Evolutionary conservation across 1,139 yeast species (phyloP), one percentile per base, ranked within the genome.

Genomic region (Arxiozyma heterogenica): DNA sequence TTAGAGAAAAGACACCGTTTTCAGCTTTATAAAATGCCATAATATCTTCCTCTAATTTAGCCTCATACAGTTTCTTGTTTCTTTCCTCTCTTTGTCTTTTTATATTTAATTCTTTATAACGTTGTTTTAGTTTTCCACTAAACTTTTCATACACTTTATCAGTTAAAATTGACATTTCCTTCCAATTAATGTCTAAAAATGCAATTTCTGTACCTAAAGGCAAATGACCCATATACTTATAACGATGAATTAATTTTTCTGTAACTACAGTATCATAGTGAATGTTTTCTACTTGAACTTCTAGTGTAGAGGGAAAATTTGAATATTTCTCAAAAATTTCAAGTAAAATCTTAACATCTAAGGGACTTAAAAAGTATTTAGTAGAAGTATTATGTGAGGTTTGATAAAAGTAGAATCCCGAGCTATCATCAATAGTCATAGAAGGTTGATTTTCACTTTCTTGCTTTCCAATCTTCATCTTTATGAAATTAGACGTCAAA

Each of bases 141-240:
- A 84, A 89, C 39, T 67, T 65, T 0, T 71, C 69, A 73, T 85
- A 80, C 0, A 84, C 78, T 23, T 80, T 83, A 8, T 70, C 69
- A 3, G 78, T 73, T 0, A 84, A 70, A 39, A 76, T 56, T 18
- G 62, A 58, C 18, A 69, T 63, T 46, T 65, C 58, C 59, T 80
- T 70, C 98, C 98, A 93, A 64, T 88, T 83, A 55, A 96, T 80
- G 63, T 93, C 98, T 55, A 94, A 64, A 59, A 89, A 84, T 17
- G 93, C 95, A 49, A 93, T 71, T 47, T 86, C 86, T 0, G 96
- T 83, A 1, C 97, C 97, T 39, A 81, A 67, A 0, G 99, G 98
- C 42, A 90, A 70, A 69, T 91, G 95, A 0, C 86, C 77, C 55
- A 93, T 71, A 65, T 86, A 90, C 66, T 89, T 91, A 67, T 79